Percentiles rank a stretch among this genome's conserved stretches.
These are phyloP conservation scores for Talaromyces pinophilus DNA, from an alignment of 2,329 filamentous ascomycete genomes.

Conservation along the genomic window DNA sequence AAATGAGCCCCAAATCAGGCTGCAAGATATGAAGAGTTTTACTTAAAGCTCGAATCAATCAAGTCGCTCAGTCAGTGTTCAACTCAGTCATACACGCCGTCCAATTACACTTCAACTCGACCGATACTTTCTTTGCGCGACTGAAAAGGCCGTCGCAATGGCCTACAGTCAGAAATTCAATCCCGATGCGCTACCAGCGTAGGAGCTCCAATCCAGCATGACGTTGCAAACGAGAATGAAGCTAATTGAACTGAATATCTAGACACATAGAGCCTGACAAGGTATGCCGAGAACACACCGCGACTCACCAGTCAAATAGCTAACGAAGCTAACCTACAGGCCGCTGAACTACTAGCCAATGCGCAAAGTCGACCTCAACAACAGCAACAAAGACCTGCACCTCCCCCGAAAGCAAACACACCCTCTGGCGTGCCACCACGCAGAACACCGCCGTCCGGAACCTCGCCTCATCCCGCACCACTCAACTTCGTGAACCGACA, in stretches of 20 bases:
- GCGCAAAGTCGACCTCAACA: conserved; percentile 16
- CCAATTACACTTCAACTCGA: background rate
- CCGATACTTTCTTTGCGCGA: background rate
- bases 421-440: conserved; percentile 23
- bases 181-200: conserved; percentile 92
- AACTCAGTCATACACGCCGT: background rate
- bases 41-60: background rate
- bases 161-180: conserved; percentile 94
- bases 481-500: conserved; percentile 32
- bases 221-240: background rate
- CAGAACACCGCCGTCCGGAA: conserved; percentile 32
- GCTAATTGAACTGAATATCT: conserved; percentile 24
- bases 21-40: conserved; percentile 14
- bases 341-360: conserved; percentile 18
- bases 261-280: conserved; percentile 24
- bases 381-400: conserved; percentile 19
- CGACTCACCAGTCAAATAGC: conserved; percentile 44
- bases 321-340: conserved; percentile 18
- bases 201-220: conserved; percentile 34
- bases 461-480: conserved; percentile 29
- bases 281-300: conserved; percentile 1
- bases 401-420: conserved; percentile 20
- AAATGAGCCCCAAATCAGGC: conserved; percentile 9
- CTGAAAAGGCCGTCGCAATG: conserved; percentile 56
- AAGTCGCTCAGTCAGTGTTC: background rate